Evolutionary conservation across 1,284 basidiomycete species (phyloP).

Genomic region (Tetrapyrgos nigripes): DNA sequence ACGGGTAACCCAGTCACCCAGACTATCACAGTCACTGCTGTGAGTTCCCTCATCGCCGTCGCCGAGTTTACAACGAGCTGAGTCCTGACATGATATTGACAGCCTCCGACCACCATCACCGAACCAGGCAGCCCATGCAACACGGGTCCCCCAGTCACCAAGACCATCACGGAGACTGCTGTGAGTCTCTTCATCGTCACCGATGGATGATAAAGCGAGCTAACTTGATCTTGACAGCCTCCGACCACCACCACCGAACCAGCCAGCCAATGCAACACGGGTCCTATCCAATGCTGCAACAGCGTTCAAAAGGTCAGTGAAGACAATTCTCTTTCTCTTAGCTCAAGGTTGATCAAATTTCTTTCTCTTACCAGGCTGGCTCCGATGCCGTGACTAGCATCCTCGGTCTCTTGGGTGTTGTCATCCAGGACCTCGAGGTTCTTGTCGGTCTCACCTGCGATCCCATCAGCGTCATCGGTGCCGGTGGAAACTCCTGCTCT

Average conservation of each 20-base stretch:
- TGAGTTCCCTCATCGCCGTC: neutral
- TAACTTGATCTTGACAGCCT: neutral
- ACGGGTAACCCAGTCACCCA: constrained; percentile 21
- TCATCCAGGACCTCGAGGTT: constrained; percentile 13
- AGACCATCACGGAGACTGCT: constrained; percentile 13
- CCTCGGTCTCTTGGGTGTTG: constrained; percentile 17
- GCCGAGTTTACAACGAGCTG: neutral
- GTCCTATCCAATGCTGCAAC: constrained; percentile 26
- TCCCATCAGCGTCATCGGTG: constrained; percentile 19
- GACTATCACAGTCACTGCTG: constrained; percentile 13
- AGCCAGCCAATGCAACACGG: constrained; percentile 32
- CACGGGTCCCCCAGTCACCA: constrained; percentile 26
- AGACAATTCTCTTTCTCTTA: neutral
- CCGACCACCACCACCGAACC: constrained; percentile 10
- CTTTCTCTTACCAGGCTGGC: constrained; percentile 20
- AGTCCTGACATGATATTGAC: neutral
- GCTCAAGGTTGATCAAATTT: neutral
- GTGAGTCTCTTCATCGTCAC: neutral
- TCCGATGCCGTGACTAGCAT: constrained; percentile 15
- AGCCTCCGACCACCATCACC: constrained; percentile 6
- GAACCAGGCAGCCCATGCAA: constrained; percentile 29
- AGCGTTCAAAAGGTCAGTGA: neutral
- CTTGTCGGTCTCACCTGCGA: constrained; percentile 20
- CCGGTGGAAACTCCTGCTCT: constrained; percentile 7
- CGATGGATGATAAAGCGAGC: neutral